Base-by-base conservation (phyloP, 164 flowering plant genomes). In the Litsea cubeba region DNA sequence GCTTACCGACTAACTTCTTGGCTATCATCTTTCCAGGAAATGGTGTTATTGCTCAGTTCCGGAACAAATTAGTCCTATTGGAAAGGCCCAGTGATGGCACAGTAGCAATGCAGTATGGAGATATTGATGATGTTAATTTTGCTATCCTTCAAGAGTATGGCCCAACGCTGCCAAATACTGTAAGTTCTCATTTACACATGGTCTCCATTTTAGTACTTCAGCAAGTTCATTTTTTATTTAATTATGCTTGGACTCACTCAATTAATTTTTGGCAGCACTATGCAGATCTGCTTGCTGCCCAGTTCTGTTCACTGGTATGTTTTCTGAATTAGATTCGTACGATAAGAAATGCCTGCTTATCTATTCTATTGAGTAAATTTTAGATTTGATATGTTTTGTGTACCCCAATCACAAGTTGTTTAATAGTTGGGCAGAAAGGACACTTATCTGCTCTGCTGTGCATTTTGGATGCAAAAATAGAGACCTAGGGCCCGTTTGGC, bases 281-380 rank as follows among this genome's bases (percentile, higher is more conserved):
- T 63, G 94, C 98, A 12, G 99, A 96, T 79, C 82, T 90, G 81
- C 89, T 96, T 74, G 97, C 93, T 25, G 81, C 82, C 12, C 94
- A 94, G 78, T 87, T 84, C 35, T 35, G 76, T 77, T 76, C 86
- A 46, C 86, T 90, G 92, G 98, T 96, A 87, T 40, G 91, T 78
- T 70, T 32, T 35, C 75, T 68, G 63, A 63, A 35, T n/a, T 30
- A 32, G 35, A 26, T 66, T 66, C 14, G 3, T 28, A 26, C 14
- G 40, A 15, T 26, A 11, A 66, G 24, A 24, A 25, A 28, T 17
- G 28, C 46, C 32, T 25, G n/a, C n/a, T 66, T 18, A 25, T 6
- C 46, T 25, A 30, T 20, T 66, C 15, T 25, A 66, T 26, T 28
- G 12, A 17, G 32, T 28, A 17, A 7, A 66, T 25, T 26, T 65